A percentile compares a stretch with the other conserved stretches of the same genome.
These are phyloP conservation scores for Lentinula novae-zelandiae DNA, from an alignment of 1,284 basidiomycete species.

Conservation along the genomic window DNA sequence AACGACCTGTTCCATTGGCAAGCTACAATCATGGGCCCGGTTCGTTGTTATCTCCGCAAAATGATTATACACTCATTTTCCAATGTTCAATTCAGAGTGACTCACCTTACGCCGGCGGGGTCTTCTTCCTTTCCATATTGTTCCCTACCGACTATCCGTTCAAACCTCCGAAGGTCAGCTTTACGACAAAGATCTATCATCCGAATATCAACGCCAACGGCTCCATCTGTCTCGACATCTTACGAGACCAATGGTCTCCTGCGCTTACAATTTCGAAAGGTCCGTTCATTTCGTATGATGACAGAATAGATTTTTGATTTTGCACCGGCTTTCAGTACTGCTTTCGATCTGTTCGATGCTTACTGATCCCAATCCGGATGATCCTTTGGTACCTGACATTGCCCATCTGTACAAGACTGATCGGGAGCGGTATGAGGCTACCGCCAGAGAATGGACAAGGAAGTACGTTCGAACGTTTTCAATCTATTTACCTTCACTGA, in stretches of 20 bases:
- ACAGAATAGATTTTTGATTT: slow-evolving; percentile 6
- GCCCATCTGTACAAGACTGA: slow-evolving; percentile 96
- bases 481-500: slow-evolving; percentile 5
- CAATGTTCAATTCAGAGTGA: slow-evolving; percentile 58
- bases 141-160: slow-evolving; percentile 97
- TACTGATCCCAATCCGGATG: slow-evolving; percentile 96
- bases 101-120: slow-evolving; percentile 93
- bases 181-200: slow-evolving; percentile 89
- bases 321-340: slow-evolving; percentile 52
- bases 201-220: slow-evolving; percentile 98
- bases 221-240: slow-evolving; percentile 97
- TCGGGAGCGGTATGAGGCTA: slow-evolving; percentile 78
- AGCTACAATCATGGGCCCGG: slow-evolving; percentile 97
- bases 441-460: slow-evolving; percentile 95
- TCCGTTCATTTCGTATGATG: slow-evolving; percentile 30
- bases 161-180: slow-evolving; percentile 99
- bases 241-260: slow-evolving; percentile 97
- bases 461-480: slow-evolving; percentile 58
- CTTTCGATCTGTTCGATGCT: slow-evolving; percentile 96
- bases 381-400: slow-evolving; percentile 78
- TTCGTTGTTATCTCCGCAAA: slow-evolving; percentile 39
- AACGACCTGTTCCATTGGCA: slow-evolving; percentile 98
- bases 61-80: slow-evolving; percentile 13
- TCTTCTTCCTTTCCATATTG: slow-evolving; percentile 93
- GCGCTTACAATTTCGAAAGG: slow-evolving; percentile 99